Evolutionary conservation across 441 rosid species (phyloP).

Genomic region (Croton laevigatus): DNA sequence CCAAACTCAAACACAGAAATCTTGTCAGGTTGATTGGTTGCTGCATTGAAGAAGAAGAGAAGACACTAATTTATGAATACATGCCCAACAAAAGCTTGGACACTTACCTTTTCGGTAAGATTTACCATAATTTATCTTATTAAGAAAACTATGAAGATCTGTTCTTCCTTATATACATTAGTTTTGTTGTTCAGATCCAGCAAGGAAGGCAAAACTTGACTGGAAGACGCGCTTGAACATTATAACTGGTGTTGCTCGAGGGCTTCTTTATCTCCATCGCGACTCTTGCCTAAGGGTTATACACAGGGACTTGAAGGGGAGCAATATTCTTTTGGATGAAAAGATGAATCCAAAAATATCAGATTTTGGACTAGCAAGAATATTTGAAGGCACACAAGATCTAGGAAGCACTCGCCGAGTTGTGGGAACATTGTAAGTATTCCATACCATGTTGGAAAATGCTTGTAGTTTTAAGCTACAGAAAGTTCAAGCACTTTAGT

Average conservation of each 20-base stretch:
- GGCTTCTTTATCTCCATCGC: conserved; percentile 29
- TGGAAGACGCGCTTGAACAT: conserved; percentile 20
- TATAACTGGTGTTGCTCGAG: conserved; percentile 7
- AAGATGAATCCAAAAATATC: conserved; percentile 28
- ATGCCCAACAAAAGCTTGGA: conserved; percentile 22
- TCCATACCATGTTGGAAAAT: background rate
- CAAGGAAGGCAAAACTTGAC: background rate
- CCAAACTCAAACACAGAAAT: conserved; percentile 28
- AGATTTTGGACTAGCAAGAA: conserved; percentile 27
- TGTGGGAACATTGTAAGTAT: conserved; percentile 27
- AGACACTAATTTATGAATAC: conserved; percentile 27
- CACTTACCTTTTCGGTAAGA: background rate
- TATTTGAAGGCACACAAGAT: conserved; percentile 20
- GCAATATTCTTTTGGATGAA: conserved; percentile 19
- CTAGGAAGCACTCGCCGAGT: conserved; percentile 7
- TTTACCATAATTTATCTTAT: background rate
- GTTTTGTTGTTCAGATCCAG: conserved; percentile 7
- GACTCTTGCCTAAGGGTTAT: conserved; percentile 25
- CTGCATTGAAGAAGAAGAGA: conserved; percentile 23
- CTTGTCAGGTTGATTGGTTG: conserved; percentile 24
- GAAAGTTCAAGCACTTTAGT: too few species aligned
- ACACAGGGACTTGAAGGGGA: conserved; percentile 18
- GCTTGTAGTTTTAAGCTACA: background rate
- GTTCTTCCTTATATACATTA: background rate
- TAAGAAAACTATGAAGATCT: background rate